Conservation (phyloP, 306 rosid genomes). For the Sicyos baderoa region DNA sequence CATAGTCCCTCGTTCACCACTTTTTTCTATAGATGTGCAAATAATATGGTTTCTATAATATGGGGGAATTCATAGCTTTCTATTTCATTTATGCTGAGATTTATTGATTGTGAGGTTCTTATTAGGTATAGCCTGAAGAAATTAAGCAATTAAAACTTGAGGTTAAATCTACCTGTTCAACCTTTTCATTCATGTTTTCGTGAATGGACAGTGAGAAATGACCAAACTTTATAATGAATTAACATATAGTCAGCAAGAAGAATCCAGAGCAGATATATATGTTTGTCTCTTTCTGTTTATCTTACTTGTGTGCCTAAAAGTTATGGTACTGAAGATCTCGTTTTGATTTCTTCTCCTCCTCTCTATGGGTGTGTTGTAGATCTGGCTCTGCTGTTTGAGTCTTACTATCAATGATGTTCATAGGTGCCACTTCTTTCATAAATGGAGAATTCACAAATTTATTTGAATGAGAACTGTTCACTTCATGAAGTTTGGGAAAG, state of each 20-base stretch:
- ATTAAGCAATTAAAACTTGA: neutral
- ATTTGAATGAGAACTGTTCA: neutral
- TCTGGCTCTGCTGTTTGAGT: neutral
- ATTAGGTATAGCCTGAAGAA: neutral
- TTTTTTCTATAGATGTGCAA: neutral
- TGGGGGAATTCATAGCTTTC: conserved; percentile 8
- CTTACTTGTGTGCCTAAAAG: conserved; percentile 14
- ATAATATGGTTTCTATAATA: no score
- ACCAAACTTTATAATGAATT: neutral
- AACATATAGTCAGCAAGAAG: conserved; percentile 7
- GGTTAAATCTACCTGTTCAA: neutral
- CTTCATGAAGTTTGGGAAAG: neutral
- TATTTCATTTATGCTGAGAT: neutral
- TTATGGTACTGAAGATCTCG: conserved; percentile 4
- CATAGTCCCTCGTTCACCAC: neutral
- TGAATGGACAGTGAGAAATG: neutral
- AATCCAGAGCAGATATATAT: conserved; percentile 10
- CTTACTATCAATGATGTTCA: neutral
- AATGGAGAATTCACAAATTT: neutral
- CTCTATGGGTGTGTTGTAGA: neutral
- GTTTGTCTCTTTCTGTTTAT: conserved; percentile 17
- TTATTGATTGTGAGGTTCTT: conserved; percentile 11
- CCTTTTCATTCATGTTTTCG: conserved; percentile 2
- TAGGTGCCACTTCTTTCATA: no score
- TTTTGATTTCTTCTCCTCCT: neutral